Percentiles rank a stretch among this genome's conserved stretches.
Evolutionary conservation across 179 eudicot species (phyloP).

Genomic region (Carnegiea gigantea): DNA sequence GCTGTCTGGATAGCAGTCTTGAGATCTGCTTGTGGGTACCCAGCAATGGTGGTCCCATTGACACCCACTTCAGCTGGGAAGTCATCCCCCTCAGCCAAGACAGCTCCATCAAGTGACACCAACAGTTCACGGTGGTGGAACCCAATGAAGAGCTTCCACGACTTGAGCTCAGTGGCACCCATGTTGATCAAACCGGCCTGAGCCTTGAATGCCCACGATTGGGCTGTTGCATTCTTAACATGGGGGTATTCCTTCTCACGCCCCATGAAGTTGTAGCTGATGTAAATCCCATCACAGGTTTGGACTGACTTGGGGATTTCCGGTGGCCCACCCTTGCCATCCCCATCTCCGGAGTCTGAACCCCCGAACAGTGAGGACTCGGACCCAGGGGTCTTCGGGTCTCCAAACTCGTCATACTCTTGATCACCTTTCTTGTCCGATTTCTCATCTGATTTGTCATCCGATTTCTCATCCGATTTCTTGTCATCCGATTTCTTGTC

Average conservation of each 20-base stretch:
- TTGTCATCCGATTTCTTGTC: conserved; percentile 31
- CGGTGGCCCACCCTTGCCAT: conserved; percentile 14
- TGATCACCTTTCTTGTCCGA: background rate
- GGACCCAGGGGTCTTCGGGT: conserved; percentile 33
- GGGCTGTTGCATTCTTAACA: conserved; percentile 67
- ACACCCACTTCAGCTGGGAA: conserved; percentile 60
- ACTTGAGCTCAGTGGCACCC: conserved; percentile 63
- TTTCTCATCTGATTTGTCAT: background rate
- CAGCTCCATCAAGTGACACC: conserved; percentile 69
- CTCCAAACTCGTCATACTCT: conserved; percentile 48
- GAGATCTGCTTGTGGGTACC: conserved; percentile 70
- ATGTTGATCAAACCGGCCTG: conserved; percentile 50
- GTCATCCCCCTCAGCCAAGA: conserved; percentile 52
- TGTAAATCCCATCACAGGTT: conserved; percentile 65
- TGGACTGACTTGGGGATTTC: conserved; percentile 36
- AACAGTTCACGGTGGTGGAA: conserved; percentile 72
- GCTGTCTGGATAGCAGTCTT: conserved; percentile 86
- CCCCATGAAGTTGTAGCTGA: conserved; percentile 55
- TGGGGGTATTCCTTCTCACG: conserved; percentile 69
- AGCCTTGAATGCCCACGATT: conserved; percentile 74
- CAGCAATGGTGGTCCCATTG: conserved; percentile 61
- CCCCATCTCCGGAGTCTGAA: conserved; percentile 13
- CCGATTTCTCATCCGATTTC: background rate
- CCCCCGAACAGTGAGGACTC: conserved; percentile 14
- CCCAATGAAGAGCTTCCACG: conserved; percentile 73